phyloP scores from a whole-genome alignment of 805 yeast genomes.

The Candida gorgasii region DNA sequence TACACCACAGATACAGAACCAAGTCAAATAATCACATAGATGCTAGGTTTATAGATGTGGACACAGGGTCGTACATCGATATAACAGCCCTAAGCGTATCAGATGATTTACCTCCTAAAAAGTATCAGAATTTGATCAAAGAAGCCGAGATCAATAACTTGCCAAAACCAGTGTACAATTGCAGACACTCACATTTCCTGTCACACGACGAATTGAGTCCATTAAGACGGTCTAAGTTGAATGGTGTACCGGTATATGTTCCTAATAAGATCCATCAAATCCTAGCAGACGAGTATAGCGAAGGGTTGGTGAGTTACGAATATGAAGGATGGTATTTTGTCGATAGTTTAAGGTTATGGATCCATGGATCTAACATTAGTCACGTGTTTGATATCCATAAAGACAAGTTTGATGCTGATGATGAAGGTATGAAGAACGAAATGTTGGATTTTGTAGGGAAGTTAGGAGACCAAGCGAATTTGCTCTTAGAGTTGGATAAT shows the following conservation, averaged over 20 bases:
- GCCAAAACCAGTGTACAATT: constrained; percentile 31
- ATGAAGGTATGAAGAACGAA: constrained; percentile 7
- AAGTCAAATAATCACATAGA: constrained; percentile 27
- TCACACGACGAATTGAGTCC: constrained; percentile 51
- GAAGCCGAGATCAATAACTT: constrained; percentile 9
- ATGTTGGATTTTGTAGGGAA: constrained; percentile 15
- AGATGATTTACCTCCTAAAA: constrained; percentile 17
- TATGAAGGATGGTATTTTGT: constrained; percentile 23
- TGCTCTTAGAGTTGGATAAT: constrained; percentile 9
- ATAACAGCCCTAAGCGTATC: constrained; percentile 17
- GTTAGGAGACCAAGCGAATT: constrained; percentile 11
- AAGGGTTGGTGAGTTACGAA: constrained; percentile 17
- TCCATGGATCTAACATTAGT: constrained; percentile 16
- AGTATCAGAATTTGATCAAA: constrained; percentile 14
- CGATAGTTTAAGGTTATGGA: constrained; percentile 20
- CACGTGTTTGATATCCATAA: constrained; percentile 1
- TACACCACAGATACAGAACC: constrained; percentile 25
- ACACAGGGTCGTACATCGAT: constrained; percentile 54
- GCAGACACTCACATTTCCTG: constrained; percentile 61
- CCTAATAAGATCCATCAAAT: constrained; percentile 20
- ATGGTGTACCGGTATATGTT: constrained; percentile 42
- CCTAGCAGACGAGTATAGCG: constrained; percentile 20
- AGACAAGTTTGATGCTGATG: constrained; percentile 5
- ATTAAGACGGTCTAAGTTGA: constrained; percentile 49
- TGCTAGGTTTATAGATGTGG: constrained; percentile 58